phyloP scores from a whole-genome alignment of 192 early-diverging fungal genomes.

The Backusella macrospora region DNA sequence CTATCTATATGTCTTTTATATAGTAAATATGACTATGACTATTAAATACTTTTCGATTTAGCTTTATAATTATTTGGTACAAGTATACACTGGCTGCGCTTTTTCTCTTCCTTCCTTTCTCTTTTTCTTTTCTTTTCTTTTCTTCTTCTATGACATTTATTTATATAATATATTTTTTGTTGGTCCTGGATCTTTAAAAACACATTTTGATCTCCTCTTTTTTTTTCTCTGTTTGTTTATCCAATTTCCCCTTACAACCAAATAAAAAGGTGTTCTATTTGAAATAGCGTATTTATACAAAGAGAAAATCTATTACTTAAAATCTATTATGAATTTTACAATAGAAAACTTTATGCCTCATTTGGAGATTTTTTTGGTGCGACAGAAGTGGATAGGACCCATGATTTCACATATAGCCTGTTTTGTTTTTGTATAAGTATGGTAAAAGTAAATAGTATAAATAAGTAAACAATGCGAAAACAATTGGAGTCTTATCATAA shows the following conservation, averaged over 20 bases:
- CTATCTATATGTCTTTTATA: too few species aligned
- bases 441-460: too few species aligned
- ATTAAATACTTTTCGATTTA: too few species aligned
- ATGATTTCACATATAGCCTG: neutral
- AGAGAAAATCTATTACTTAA: neutral
- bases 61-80: neutral
- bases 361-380: neutral
- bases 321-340: neutral
- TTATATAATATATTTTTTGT: neutral
- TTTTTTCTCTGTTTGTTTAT: neutral
- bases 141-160: neutral
- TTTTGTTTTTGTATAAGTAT: neutral
- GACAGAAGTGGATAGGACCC: neutral
- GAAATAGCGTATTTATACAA: neutral
- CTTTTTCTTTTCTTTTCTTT: too few species aligned
- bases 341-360: constrained; percentile 4
- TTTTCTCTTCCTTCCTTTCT: too few species aligned
- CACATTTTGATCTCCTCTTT: neutral
- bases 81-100: neutral
- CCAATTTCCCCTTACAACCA: neutral
- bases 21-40: too few species aligned
- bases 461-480: too few species aligned
- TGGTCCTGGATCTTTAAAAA: neutral
- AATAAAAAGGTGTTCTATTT: neutral
- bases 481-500: too few species aligned